These are phyloP conservation scores for Sarocladiaceae sp. DNA, from an alignment of 2,329 filamentous ascomycete species.

Conservation along the genomic window DNA sequence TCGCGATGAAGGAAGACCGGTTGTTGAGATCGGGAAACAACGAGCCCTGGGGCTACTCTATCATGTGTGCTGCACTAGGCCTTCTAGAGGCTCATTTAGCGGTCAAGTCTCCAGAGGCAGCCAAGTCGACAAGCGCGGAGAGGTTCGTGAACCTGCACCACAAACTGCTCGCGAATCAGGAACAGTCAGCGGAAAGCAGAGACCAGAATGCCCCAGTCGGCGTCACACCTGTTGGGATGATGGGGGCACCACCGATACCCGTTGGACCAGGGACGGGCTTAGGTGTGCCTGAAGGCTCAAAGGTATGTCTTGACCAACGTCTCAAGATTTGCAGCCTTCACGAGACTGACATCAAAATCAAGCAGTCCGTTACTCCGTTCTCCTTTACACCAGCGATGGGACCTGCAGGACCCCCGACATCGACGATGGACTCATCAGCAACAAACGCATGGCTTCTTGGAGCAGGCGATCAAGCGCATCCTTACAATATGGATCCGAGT, in stretches of 20 bases:
- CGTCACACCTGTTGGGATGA: neutral
- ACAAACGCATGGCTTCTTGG: constrained; percentile 27
- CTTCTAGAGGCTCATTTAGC: constrained; percentile 54
- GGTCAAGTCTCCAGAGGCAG: constrained; percentile 48
- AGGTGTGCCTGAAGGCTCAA: constrained; percentile 30
- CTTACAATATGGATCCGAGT: constrained; percentile 46
- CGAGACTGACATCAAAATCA: no score
- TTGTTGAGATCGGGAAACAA: constrained; percentile 57
- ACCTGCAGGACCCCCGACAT: constrained; percentile 16
- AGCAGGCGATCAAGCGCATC: constrained; percentile 25
- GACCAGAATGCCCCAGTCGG: neutral
- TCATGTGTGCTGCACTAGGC: constrained; percentile 55
- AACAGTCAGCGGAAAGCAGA: constrained; percentile 27
- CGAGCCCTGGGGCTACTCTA: constrained; percentile 58
- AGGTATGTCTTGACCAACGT: no score
- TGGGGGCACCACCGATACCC: constrained; percentile 10
- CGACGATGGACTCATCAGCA: constrained; percentile 27
- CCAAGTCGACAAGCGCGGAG: constrained; percentile 53
- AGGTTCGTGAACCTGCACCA: constrained; percentile 54
- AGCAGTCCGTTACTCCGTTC: constrained; percentile 37
- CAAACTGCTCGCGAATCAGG: constrained; percentile 49
- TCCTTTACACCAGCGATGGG: constrained; percentile 29
- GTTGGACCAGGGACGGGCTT: constrained; percentile 21
- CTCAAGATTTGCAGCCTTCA: no score
- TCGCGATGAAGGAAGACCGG: constrained; percentile 54